phyloP scores from a whole-genome alignment of 148 eudicot species.

The Cornus kousa region DNA sequence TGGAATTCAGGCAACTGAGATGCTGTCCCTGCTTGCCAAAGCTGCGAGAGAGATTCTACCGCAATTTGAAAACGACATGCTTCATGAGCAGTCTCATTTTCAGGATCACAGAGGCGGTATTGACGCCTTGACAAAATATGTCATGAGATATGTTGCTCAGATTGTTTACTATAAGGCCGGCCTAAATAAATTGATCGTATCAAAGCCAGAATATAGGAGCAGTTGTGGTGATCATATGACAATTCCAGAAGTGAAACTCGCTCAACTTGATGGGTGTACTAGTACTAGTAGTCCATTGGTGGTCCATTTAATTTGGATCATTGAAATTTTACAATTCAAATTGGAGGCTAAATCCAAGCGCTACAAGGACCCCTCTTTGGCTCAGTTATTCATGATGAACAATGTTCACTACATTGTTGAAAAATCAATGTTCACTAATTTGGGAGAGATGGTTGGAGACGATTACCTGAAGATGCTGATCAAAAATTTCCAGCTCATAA shows the following conservation, averaged over 20 bases:
- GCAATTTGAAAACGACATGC: slow-evolving; percentile 82
- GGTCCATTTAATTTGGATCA: too few relatives aligned
- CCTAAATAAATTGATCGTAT: too few relatives aligned
- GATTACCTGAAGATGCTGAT: too few relatives aligned
- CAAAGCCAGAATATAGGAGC: too few relatives aligned
- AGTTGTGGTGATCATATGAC: slow-evolving; percentile 52
- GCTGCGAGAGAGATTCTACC: slow-evolving; percentile 78
- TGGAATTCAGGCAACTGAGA: slow-evolving; percentile 70
- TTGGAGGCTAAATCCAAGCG: too few relatives aligned
- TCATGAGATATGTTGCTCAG: slow-evolving; percentile 83
- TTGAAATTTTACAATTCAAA: too few relatives aligned
- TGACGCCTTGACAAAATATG: slow-evolving; percentile 89
- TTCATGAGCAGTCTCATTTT: slow-evolving; percentile 72
- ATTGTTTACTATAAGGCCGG: slow-evolving; percentile 88
- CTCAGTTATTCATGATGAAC: too few relatives aligned
- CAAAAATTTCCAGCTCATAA: too few relatives aligned
- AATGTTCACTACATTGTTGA: too few relatives aligned
- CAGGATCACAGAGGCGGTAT: slow-evolving; percentile 85
- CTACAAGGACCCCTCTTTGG: too few relatives aligned
- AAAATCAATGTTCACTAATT: too few relatives aligned
- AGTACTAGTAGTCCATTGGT: slow-evolving; percentile 72
- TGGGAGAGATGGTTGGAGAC: too few relatives aligned
- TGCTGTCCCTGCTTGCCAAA: slow-evolving; percentile 69
- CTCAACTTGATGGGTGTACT: slow-evolving; percentile 52
- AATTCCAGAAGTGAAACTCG: slow-evolving; percentile 55